Base-by-base conservation (phyloP, 2,329 filamentous ascomycete genomes). In the Penicillium corylophilum region DNA sequence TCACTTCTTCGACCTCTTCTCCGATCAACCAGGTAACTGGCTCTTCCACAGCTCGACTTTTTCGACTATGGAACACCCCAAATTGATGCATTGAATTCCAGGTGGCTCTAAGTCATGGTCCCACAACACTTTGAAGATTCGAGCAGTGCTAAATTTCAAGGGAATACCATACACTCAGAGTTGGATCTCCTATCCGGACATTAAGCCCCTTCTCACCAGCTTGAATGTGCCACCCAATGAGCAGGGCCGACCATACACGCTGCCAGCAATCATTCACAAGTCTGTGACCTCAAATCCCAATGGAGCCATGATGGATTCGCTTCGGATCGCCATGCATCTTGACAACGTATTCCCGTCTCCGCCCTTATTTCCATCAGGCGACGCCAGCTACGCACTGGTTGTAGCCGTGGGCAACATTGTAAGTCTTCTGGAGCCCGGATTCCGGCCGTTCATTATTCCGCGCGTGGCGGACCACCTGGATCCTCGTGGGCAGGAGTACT, bases 201-300 rank as follows among this genome's bases (percentile, higher is more conserved):
- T 64, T 45, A 43, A 51, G 28, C 57, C 65, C 10, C 39, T 70
- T 3, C 56, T 64, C 16, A 53, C 54, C 18, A 36, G 46, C 8
- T 42, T 68, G 12, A 52, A 33, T 12, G 51, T 70, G 7, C 50
- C 55, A 20, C 61, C 66, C n/a, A 24, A 53, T 28, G 43, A 51
- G 13, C 22, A 53, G 20, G 44, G 48, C 9, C 49, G 44, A 16
- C 52, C 51, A 6, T 68, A 68, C 47, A 70, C 66, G 6, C 59
- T 70, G 5, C 67, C 67, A 15, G 64, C 64, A 24, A 69, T 69
- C 54, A 46, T 48, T 24, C 66, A 70, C 46, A 59, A 58, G 22
- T 42, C 57, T 0, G 52, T 64, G 13, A 54, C 29, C 1, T 51
- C 54, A 3, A 66, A 59, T 45, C 49, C 60, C 4, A 47, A 55